Percentiles rank a stretch among this genome's conserved stretches.
Conservation (phyloP, 306 rosid species). For the Prunus mira region DNA sequence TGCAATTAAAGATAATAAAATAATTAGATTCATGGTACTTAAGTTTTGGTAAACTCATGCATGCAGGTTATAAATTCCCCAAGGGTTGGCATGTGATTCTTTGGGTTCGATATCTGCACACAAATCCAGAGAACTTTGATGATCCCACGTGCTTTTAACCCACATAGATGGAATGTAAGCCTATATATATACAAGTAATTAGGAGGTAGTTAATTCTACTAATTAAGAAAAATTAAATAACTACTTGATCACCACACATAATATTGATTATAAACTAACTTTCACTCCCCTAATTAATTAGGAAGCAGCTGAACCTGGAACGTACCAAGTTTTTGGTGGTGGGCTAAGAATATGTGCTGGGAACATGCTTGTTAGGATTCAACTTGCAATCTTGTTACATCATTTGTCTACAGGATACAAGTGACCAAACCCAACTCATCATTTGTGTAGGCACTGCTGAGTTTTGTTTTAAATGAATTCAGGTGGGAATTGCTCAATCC, state of each 20-base stretch:
- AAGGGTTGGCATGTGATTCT: constrained; percentile 14
- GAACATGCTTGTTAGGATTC: constrained; percentile 36
- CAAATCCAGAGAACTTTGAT: constrained; percentile 16
- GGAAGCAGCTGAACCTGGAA: constrained; percentile 24
- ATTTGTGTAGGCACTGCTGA: background rate
- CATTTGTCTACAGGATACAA: constrained; percentile 37
- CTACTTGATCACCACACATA: too few species aligned
- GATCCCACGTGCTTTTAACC: constrained; percentile 31
- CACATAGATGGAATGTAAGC: constrained; percentile 28
- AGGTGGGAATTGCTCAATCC: constrained; percentile 6
- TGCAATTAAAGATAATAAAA: background rate
- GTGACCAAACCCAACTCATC: constrained; percentile 5
- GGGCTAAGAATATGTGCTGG: constrained; percentile 39
- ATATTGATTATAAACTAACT: too few species aligned
- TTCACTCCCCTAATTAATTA: background rate
- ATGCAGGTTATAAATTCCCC: constrained; percentile 30
- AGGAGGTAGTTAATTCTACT: too few species aligned
- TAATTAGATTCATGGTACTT: background rate
- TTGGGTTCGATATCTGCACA: constrained; percentile 23
- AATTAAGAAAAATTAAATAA: too few species aligned
- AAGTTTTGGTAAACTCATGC: background rate
- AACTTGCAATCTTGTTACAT: constrained; percentile 37
- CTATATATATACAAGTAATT: background rate
- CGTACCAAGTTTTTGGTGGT: constrained; percentile 35
- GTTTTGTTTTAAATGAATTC: background rate